Evolutionary conservation across 2,329 filamentous ascomycete genomes (phyloP).

Genomic region (Ascochyta koolunga): DNA sequence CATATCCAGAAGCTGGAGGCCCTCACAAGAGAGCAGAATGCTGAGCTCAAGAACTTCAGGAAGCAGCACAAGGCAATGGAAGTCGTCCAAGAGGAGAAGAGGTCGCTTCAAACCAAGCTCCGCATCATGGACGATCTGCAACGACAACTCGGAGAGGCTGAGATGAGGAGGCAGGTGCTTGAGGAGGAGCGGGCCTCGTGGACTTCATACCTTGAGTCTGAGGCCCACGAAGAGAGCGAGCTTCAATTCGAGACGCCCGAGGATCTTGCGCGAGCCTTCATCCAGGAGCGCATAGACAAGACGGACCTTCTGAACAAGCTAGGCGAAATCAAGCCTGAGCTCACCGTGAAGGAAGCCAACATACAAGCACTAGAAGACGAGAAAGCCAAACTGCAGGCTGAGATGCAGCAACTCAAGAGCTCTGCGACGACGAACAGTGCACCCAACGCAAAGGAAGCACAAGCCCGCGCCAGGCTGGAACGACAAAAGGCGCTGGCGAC

Average conservation of each 20-base stretch:
- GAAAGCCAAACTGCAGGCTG: slow-evolving; percentile 65
- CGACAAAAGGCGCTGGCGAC: slow-evolving; percentile 82
- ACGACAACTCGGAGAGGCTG: slow-evolving; percentile 76
- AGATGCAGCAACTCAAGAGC: slow-evolving; percentile 73
- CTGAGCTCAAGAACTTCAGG: slow-evolving; percentile 81
- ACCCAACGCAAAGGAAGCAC: slow-evolving; percentile 59
- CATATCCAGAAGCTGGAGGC: slow-evolving; percentile 86
- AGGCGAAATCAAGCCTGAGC: slow-evolving; percentile 78
- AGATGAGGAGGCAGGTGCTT: slow-evolving; percentile 81
- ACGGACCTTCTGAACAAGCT: slow-evolving; percentile 80
- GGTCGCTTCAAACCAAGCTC: slow-evolving; percentile 77
- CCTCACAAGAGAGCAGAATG: slow-evolving; percentile 76
- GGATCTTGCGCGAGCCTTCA: slow-evolving; percentile 80
- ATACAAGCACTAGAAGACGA: slow-evolving; percentile 76
- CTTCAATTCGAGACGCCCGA: slow-evolving; percentile 87
- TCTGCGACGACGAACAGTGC: slow-evolving; percentile 48
- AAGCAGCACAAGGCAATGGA: slow-evolving; percentile 86
- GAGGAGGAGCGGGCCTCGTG: slow-evolving; percentile 89
- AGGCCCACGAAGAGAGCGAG: slow-evolving; percentile 64
- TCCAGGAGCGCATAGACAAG: slow-evolving; percentile 80
- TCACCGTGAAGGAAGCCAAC: slow-evolving; percentile 75
- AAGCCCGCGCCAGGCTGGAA: slow-evolving; percentile 77
- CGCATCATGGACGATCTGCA: slow-evolving; percentile 76
- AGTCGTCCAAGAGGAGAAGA: slow-evolving; percentile 94
- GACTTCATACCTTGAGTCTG: slow-evolving; percentile 80